Base-by-base conservation (phyloP, 1,139 yeast species). In the Suzukiozyma palmioleophila region DNA sequence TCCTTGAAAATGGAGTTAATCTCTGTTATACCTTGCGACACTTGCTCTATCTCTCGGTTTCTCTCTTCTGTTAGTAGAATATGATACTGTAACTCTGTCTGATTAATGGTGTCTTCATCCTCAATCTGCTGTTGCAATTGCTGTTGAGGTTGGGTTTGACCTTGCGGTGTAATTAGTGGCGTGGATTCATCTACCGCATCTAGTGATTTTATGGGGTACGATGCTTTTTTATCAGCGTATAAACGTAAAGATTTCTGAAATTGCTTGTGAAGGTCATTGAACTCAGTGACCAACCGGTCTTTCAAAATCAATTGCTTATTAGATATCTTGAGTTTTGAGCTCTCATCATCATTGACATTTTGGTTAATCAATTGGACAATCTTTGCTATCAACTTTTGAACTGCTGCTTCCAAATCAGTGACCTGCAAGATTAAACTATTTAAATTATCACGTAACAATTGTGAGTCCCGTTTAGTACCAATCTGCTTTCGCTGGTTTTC, bases 1-100 rank as follows among this genome's bases (percentile, higher is more conserved):
- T 88, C 96, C 48, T 81, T 80, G 59, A 88, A 89, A 2, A 89
- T 88, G 7, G 89, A 73, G 55, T 89, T 88, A 36, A 89, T 88
- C 51, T 89, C 96, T 43, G 73, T 73, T 7, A 89, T 86, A 0
- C 96, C 95, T 38, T 79, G 77, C 33, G 84, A 79, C 7, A 89
- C 84, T 45, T 77, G 81, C 28, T 73, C 71, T 24, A 89, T 84
- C 45, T 87, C 95, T 18, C 77, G 63, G 44, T 84, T 82, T 42
- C 96, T 64, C 53, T 87, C 92, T 43, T 81, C 78, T 2, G 89
- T 79, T 7, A 89, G 62, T 9, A 80, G 62, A 2, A 77, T 53
- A 51, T 88, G 95, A 48, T 84, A 81, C 50, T 82, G 88, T n/a
- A 86, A 63, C 38, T 86, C 95, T 8, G 85, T 76, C 44, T 81